Evolutionary conservation across 495 filamentous ascomycete genomes (phyloP), one percentile per base, ranked within the genome.

Genomic region (Xylaria telfairii): DNA sequence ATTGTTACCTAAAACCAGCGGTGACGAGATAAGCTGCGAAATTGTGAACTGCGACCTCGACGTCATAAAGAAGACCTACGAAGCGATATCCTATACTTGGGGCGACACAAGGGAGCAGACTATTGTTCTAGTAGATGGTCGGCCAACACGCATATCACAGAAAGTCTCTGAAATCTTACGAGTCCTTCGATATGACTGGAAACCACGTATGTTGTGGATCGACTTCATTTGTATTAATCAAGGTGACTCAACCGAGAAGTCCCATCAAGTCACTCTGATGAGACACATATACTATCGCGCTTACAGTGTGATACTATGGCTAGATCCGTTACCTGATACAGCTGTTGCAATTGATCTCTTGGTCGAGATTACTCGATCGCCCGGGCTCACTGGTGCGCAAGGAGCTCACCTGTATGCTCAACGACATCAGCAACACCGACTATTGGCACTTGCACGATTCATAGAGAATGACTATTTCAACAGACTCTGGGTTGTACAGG

Each of bases 161-260:
- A 74, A 64, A 41, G 68, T 74, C 34, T 34, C 66, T 7, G 19
- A 28, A 9, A 69, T 69, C 12, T 21, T 69, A 4, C 9, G 12
- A 37, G 49, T 24, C 19, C 56, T 69, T 37, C 54, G 67, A 39
- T 4, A 69, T 30, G 26, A 42, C 28, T 61, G 67, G 56, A 51
- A 62, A 39, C 54, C 68, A 3, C 56, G 57, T 10, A 39, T 59
- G 44, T 42, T 81, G 10, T 81, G 79, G 78, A 70, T 80, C 34
- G 81, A 83, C 62, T 71, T 78, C 3, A 77, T 83, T 15, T 83
- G 81, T 68, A 82, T 83, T 65, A 70, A 82, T 67, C 81, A 83
- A 68, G 34, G 65, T 8, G 64, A 81, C 61, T 32, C 70, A 4
- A 39, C 69, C 3, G 79, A 82, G 42, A 80, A 75, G 62, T 63